phyloP scores from a whole-genome alignment of 2,329 filamentous ascomycete species.

The Fusarium humuli region DNA sequence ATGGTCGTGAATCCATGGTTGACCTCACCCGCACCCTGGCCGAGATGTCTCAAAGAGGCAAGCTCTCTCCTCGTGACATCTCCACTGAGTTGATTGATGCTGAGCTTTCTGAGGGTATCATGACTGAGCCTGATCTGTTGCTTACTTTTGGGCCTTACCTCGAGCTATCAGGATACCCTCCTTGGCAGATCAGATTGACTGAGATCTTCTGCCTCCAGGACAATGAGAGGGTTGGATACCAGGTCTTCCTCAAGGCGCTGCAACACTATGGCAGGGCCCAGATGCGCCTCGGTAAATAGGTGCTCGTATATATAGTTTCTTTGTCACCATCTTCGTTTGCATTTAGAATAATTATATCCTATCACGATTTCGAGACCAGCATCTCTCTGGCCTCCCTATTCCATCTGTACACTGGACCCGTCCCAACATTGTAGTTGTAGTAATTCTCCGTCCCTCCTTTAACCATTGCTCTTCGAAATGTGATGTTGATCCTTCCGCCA shows the following conservation, averaged over 20 bases:
- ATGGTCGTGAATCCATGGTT: constrained; percentile 92
- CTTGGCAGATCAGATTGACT: constrained; percentile 94
- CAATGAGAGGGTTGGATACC: constrained; percentile 88
- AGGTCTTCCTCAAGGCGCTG: constrained; percentile 88
- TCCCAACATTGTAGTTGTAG: constrained; percentile 84
- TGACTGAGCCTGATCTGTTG: constrained; percentile 89
- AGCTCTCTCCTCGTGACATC: constrained; percentile 84
- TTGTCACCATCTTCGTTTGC: constrained; percentile 1
- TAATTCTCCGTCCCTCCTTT: constrained; percentile 83
- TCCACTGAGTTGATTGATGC: constrained; percentile 87
- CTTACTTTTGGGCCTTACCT: constrained; percentile 88
- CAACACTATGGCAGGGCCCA: constrained; percentile 88
- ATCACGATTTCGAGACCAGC: constrained; percentile 53
- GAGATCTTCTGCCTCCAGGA: constrained; percentile 88
- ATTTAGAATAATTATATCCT: constrained; percentile 32
- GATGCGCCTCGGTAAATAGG: constrained; percentile 81
- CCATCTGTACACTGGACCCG: constrained; percentile 76
- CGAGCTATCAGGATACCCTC: constrained; percentile 90
- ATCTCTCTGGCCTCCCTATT: constrained; percentile 65
- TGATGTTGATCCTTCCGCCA: constrained; percentile 79
- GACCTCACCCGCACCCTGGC: constrained; percentile 94
- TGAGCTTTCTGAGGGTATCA: constrained; percentile 82
- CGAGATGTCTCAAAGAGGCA: constrained; percentile 92
- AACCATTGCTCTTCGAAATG: constrained; percentile 77
- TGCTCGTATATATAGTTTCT: not conserved